Evolutionary conservation across 192 early-diverging fungal genomes (phyloP), one percentile per base, ranked within the genome.

Genomic region (Coemansia sp.): DNA sequence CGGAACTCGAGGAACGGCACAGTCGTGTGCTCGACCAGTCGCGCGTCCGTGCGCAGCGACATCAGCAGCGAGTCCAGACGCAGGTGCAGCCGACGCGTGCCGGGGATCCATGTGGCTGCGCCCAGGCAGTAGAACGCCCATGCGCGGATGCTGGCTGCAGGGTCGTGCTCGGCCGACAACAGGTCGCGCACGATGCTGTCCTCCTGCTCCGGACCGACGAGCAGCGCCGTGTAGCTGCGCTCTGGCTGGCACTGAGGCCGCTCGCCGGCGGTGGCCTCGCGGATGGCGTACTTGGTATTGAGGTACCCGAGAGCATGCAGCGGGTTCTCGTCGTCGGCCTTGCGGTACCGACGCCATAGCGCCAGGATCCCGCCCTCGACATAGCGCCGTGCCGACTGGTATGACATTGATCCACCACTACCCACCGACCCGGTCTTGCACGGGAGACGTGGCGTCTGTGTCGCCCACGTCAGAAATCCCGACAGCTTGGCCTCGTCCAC

Each of bases 271-370:
- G 80, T 82, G 20, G 80, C 80, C 74, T 82, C 80, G 68, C 80
- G 80, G 66, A 82, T 82, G 2, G 80, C 80, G 69, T 82, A 82
- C 69, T 82, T 82, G 58, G 80, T 82, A 71, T 77, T 82, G 65
- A 82, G 75, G 59, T 82, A 82, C 61, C 80, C 71, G 13, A 82
- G 80, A 34, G 80, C 80, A 44, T 82, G 80, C 65, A 82, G 75
- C 42, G 80, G 80, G 62, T 82, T 82, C 56, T 82, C 80, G 46
- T 82, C 80, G 46, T 76, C 69, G 8, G 74, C 24, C 29, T 56
- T 59, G 34, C 67, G 62, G 65, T 82, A 82, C 36, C 80, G 74
- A 41, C 80, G 75, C 80, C 80, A 82, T 69, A 82, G 80, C 65
- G 80, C 80, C 65, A 82, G 68, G 50, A 82, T 77, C n/a, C 80